phyloP scores from a whole-genome alignment of 1,284 basidiomycete genomes.

The Trametes polyzona region DNA sequence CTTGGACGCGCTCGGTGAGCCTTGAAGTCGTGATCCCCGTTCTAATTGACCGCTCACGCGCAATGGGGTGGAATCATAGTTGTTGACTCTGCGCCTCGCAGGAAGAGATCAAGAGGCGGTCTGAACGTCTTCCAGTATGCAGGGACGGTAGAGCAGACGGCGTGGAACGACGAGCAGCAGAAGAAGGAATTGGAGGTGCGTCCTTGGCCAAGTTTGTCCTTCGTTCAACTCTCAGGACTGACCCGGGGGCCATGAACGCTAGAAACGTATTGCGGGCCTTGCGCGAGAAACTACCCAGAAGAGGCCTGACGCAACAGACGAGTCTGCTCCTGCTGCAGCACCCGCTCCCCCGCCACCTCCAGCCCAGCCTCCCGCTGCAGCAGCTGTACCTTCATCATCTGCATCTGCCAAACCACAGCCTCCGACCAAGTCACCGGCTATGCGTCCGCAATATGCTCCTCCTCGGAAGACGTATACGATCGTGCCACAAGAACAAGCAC shows the following conservation, averaged over 20 bases:
- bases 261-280: conserved; percentile 23
- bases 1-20: conserved; percentile 71
- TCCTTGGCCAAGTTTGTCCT: background rate
- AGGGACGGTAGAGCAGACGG: conserved; percentile 70
- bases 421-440: background rate
- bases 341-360: background rate
- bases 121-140: conserved; percentile 77
- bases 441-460: background rate
- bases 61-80: conserved; percentile 43
- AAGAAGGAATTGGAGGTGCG: conserved; percentile 60
- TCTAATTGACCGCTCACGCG: background rate
- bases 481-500: conserved; percentile 25
- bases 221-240: background rate
- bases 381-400: conserved; percentile 4
- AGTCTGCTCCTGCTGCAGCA: background rate
- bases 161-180: conserved; percentile 62
- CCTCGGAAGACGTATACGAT: conserved; percentile 35
- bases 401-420: conserved; percentile 8
- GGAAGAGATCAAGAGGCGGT: conserved; percentile 64
- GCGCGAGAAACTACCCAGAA: conserved; percentile 24
- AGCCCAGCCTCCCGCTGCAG: background rate
- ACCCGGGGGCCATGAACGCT: background rate
- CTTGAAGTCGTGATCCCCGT: background rate
- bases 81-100: conserved; percentile 59
- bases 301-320: conserved; percentile 7